Base-by-base conservation (phyloP, 2,329 filamentous ascomycete species). In the Myriosclerotinia scirpicola region DNA sequence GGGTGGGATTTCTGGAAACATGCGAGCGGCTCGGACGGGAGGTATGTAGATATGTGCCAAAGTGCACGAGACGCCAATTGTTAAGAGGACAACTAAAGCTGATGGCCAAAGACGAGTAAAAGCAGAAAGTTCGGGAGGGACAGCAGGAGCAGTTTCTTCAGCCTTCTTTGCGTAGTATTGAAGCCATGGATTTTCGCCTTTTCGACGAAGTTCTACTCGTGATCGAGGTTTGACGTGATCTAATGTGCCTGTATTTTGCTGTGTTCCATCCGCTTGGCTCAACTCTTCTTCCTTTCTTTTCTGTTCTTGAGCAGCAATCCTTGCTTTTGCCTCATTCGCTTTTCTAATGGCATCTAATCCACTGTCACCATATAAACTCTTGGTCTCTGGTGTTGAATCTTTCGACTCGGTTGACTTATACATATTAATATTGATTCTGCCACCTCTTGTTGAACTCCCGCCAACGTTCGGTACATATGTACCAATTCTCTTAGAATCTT, bases 1-100 rank as follows among this genome's bases (percentile, higher is more conserved):
- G 2, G 87, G 85, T 1, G 87, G 84, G 2, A 88, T 77, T 52
- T 87, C 84, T 2, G 85, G 86, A 74, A 84, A 85, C 48, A 90
- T 72, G 59, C 89, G 80, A 66, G 81, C 74, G 5, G 72, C 73
- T 40, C 79, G 75, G 71, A 79, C 79, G 14, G 82, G 82, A 8
- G 85, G 83, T 67, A 82, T 79, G 74, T 88, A 87, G 54, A 83
- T 75, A 34, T 76, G 74, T n/a, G 81, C 79, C 53, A 83, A 78
- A 22, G 79, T 78, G 6, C 77, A 77, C 55, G 81, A 79, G 65
- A 78, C 77, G 0, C 78, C 79, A 26, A 85, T 66, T 8, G 85
- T 76, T 17, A 83, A 75, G 26, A 79, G 66, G 22, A 82, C 81
- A 58, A 84, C 75, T 42, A 81, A 77, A n/a, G 81, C 77, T 17